These are phyloP conservation scores for Penicillium sp. DNA, from an alignment of 2,329 filamentous ascomycete species.

Conservation along the genomic window DNA sequence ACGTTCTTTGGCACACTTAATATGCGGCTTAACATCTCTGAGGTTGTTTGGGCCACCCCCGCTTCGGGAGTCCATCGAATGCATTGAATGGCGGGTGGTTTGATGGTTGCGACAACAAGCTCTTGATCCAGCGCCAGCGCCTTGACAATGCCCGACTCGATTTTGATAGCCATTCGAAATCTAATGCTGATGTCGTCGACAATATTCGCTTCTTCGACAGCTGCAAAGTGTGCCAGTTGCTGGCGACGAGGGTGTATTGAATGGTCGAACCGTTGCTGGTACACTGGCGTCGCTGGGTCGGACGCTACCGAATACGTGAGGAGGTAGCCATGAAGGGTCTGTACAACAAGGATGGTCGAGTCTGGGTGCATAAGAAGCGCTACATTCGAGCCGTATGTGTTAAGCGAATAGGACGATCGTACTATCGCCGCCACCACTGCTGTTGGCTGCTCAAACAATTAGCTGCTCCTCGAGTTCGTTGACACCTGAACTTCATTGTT, in stretches of 20 bases:
- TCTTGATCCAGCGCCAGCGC: slow-evolving; percentile 88
- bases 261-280: slow-evolving; percentile 68
- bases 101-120: slow-evolving; percentile 81
- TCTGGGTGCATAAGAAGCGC: slow-evolving; percentile 84
- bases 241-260: slow-evolving; percentile 43
- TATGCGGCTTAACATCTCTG: slow-evolving; percentile 84
- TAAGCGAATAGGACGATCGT: slow-evolving; percentile 71
- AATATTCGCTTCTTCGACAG: slow-evolving; percentile 73
- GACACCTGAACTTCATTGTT: slow-evolving; percentile 4
- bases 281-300: slow-evolving; percentile 75
- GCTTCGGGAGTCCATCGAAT: slow-evolving; percentile 89
- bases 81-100: slow-evolving; percentile 91
- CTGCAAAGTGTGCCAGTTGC: slow-evolving; percentile 49
- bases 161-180: slow-evolving; percentile 96
- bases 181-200: slow-evolving; percentile 82
- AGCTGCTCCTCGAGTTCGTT: slow-evolving; percentile 25
- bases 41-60: slow-evolving; percentile 76
- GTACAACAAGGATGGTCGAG: slow-evolving; percentile 83
- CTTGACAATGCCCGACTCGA: slow-evolving; percentile 87
- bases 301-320: slow-evolving; percentile 91
- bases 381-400: slow-evolving; percentile 77
- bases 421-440: slow-evolving; percentile 80
- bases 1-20: slow-evolving; percentile 74
- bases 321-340: slow-evolving; percentile 77
- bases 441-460: slow-evolving; percentile 58